phyloP scores from a whole-genome alignment of 2,329 filamentous ascomycete genomes.

The Hypoxylon sp. region DNA sequence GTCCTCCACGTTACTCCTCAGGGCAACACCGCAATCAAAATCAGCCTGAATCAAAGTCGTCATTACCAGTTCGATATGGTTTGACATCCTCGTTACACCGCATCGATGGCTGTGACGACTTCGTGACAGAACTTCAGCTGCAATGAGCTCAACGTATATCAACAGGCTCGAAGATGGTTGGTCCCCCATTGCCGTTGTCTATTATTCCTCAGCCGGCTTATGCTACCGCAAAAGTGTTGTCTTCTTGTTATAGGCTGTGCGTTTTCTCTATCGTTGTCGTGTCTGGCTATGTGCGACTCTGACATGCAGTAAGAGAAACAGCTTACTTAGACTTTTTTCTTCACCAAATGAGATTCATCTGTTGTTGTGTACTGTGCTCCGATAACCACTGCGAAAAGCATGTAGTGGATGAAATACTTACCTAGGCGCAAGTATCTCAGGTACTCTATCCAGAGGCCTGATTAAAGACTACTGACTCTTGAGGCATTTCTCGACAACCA shows the following conservation, averaged over 20 bases:
- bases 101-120: constrained; percentile 33
- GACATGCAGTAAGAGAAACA: constrained; percentile 31
- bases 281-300: constrained; percentile 35
- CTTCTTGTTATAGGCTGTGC: constrained; percentile 26
- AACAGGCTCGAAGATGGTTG: constrained; percentile 14
- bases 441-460: neutral
- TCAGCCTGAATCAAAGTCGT: constrained; percentile 38
- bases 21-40: constrained; percentile 26
- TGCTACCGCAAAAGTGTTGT: constrained; percentile 17
- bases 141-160: constrained; percentile 14
- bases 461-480: constrained; percentile 29
- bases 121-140: constrained; percentile 30
- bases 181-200: constrained; percentile 7
- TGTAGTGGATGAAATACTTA: neutral
- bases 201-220: constrained; percentile 21
- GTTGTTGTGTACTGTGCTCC: neutral
- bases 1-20: constrained; percentile 33
- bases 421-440: neutral
- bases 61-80: constrained; percentile 22
- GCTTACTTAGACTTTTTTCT: constrained; percentile 11
- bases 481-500: constrained; percentile 36
- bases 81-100: constrained; percentile 41
- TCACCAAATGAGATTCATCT: constrained; percentile 2
- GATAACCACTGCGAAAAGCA: neutral
- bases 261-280: constrained; percentile 14